Conservation (phyloP, 192 early-diverging fungal genomes). For the Podochytrium sp. region DNA sequence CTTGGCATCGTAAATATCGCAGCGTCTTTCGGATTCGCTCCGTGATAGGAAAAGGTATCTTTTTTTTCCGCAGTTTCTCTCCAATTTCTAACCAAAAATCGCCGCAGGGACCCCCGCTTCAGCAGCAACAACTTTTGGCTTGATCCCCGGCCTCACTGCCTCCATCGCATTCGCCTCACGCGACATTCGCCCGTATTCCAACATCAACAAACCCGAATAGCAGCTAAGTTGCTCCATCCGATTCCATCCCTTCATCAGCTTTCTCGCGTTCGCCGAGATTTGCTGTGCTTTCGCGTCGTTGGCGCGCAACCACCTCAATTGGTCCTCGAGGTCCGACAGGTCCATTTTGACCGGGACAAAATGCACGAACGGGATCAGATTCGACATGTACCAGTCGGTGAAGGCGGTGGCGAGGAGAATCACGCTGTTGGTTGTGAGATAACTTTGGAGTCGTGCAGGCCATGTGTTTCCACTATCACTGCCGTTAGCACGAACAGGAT, state of each 20-base stretch:
- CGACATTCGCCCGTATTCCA: conserved; percentile 2
- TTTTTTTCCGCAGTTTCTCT: no score
- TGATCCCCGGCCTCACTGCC: background rate
- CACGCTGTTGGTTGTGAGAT: conserved; percentile 3
- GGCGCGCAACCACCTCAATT: background rate
- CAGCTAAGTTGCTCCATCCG: background rate
- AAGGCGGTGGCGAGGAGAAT: background rate
- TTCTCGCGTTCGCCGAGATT: background rate
- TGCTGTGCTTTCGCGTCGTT: conserved; percentile 1
- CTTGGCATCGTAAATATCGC: no score
- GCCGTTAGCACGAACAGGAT: no score
- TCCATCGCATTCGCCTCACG: background rate
- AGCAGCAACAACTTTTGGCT: no score
- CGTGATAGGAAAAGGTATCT: no score
- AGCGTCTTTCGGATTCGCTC: no score
- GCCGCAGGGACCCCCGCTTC: no score
- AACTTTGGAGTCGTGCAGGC: background rate
- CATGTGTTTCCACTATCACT: no score
- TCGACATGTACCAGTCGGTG: conserved; percentile 24
- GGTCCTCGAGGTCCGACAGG: conserved; percentile 23
- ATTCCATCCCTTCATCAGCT: background rate
- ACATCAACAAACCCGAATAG: conserved; percentile 1
- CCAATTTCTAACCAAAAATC: no score
- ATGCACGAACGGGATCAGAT: conserved; percentile 27
- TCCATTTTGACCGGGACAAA: conserved; percentile 30